These are phyloP conservation scores for Lonicera japonica DNA, from an alignment of 129 eudicot species.

Conservation along the genomic window DNA sequence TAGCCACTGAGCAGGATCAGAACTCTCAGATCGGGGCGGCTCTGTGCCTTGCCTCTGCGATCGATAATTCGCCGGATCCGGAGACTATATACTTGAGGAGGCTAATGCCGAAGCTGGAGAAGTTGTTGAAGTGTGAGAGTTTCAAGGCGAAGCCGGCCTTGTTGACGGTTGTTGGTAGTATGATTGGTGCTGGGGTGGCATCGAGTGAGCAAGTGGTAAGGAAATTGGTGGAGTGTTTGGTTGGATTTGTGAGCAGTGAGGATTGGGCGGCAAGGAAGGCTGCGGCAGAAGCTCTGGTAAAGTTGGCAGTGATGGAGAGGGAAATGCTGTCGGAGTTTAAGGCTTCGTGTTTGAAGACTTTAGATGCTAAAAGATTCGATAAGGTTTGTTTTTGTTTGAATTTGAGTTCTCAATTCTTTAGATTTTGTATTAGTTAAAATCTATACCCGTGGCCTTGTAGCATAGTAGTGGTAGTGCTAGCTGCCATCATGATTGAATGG, in stretches of 20 bases:
- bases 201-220: conserved; percentile 33
- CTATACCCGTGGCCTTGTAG: no score
- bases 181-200: conserved; percentile 52
- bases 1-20: conserved; percentile 72
- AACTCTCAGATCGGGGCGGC: conserved; percentile 75
- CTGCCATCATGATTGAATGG: no score
- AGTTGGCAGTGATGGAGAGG: conserved; percentile 57
- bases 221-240: conserved; percentile 49
- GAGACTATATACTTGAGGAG: conserved; percentile 42
- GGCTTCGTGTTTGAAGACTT: conserved; percentile 52
- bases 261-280: conserved; percentile 90
- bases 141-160: conserved; percentile 81
- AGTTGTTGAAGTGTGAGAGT: conserved; percentile 49
- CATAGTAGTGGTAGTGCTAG: no score
- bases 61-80: conserved; percentile 57
- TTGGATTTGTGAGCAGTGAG: conserved; percentile 67
- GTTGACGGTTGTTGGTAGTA: conserved; percentile 57
- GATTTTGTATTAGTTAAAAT: no score
- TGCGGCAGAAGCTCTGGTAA: conserved; percentile 65
- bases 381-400: no score
- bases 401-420: no score
- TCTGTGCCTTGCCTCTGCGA: conserved; percentile 63
- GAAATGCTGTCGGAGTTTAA: conserved; percentile 50
- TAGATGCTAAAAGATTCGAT: conserved; percentile 79
- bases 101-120: conserved; percentile 60